Conservation (phyloP, 176 grass and related monocot species). For the Triticum turgidum region DNA sequence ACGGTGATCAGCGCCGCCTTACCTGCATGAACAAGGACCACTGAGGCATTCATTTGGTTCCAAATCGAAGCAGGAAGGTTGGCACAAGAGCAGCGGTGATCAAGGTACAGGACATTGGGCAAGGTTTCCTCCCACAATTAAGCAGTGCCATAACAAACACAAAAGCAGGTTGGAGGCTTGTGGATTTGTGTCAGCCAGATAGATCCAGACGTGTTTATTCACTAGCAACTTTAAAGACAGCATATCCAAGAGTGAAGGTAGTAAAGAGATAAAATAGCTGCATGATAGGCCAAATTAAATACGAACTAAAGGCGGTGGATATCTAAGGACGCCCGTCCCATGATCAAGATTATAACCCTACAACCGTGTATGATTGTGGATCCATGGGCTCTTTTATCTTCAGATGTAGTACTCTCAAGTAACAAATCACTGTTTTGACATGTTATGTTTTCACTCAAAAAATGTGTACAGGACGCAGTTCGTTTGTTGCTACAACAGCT, state of each 20-base stretch:
- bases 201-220: constrained; percentile 9
- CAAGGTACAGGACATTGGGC: constrained; percentile 6
- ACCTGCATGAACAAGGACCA: constrained; percentile 69
- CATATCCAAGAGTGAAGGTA: not conserved
- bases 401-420: not conserved
- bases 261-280: not conserved
- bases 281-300: not conserved
- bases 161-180: constrained; percentile 33
- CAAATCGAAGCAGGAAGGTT: constrained; percentile 32
- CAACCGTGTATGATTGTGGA: not conserved
- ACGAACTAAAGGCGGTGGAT: not conserved
- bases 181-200: constrained; percentile 19
- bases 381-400: not conserved
- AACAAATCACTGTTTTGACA: not conserved
- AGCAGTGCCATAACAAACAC: constrained; percentile 21
- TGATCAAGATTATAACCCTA: not conserved
- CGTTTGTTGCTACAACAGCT: not conserved
- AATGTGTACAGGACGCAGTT: not conserved
- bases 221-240: constrained; percentile 10
- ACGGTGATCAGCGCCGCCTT: constrained; percentile 81
- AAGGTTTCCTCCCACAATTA: constrained; percentile 25
- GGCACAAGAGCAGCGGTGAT: constrained; percentile 21
- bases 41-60: constrained; percentile 24
- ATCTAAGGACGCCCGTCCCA: not conserved
- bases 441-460: not conserved